phyloP scores from a whole-genome alignment of 2,329 filamentous ascomycete species.

The Sclerotinia subarctica region DNA sequence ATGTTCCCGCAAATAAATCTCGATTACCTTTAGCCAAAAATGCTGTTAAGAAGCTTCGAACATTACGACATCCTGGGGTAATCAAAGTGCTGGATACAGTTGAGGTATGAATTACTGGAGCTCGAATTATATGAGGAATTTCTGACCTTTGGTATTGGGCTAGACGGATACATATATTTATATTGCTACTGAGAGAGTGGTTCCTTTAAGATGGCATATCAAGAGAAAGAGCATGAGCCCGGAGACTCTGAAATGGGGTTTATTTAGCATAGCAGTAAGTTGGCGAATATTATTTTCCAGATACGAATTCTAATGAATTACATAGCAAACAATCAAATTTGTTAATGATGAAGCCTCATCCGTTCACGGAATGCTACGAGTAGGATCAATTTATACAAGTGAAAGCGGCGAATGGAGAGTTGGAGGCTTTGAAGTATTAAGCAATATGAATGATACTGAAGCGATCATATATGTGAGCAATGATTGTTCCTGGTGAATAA shows the following conservation, averaged over 20 bases:
- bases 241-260: slow-evolving; percentile 95
- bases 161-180: slow-evolving; percentile 94
- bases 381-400: slow-evolving; percentile 85
- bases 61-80: slow-evolving; percentile 88
- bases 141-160: slow-evolving; percentile 29
- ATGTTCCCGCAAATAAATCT: slow-evolving; percentile 75
- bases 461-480: slow-evolving; percentile 74
- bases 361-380: slow-evolving; percentile 82
- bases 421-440: slow-evolving; percentile 88
- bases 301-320: slow-evolving; percentile 8
- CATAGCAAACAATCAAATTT: slow-evolving; percentile 84
- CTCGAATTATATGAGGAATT: slow-evolving; percentile 8
- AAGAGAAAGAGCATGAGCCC: slow-evolving; percentile 82
- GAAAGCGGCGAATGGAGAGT: slow-evolving; percentile 98
- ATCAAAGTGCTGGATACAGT: slow-evolving; percentile 92
- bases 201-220: slow-evolving; percentile 85
- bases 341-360: slow-evolving; percentile 92
- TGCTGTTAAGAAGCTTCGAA: slow-evolving; percentile 88
- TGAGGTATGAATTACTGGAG: slow-evolving; percentile 57
- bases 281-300: not conserved
- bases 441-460: slow-evolving; percentile 94
- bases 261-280: slow-evolving; percentile 77
- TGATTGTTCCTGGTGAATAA: too few species aligned
- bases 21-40: slow-evolving; percentile 86
- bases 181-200: slow-evolving; percentile 87